Evolutionary conservation across 2,329 filamentous ascomycete genomes (phyloP).

Genomic region (Aspergillus novoparasiticus): DNA sequence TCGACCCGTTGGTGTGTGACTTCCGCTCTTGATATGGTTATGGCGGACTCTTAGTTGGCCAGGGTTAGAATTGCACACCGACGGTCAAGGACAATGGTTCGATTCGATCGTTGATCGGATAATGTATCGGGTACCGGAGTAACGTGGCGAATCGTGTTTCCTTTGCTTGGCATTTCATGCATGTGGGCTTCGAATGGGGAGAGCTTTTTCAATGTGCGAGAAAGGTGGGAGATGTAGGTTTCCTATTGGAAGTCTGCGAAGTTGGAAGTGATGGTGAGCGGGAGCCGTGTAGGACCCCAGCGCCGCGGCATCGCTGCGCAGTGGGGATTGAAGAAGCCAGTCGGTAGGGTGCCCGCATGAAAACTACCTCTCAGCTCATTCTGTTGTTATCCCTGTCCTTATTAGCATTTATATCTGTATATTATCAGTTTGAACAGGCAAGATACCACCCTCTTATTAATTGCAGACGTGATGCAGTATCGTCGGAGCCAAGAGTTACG

Average conservation of each 20-base stretch:
- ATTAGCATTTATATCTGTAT: conserved; percentile 9
- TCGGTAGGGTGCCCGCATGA: neutral
- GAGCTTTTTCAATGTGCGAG: neutral
- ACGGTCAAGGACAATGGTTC: neutral
- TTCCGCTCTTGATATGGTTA: neutral
- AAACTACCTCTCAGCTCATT: neutral
- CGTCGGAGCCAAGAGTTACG: neutral
- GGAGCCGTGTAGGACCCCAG: neutral
- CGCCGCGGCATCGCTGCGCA: neutral
- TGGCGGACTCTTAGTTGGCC: neutral
- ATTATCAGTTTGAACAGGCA: conserved; percentile 8
- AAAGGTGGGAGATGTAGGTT: neutral
- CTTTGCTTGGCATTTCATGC: neutral
- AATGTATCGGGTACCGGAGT: conserved; percentile 1
- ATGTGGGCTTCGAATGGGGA: neutral
- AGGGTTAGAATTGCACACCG: neutral
- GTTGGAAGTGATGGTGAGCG: neutral
- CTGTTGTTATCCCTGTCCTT: neutral
- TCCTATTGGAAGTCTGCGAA: neutral
- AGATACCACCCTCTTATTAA: conserved; percentile 11
- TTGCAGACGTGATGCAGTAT: neutral
- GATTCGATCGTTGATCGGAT: neutral
- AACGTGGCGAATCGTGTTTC: neutral
- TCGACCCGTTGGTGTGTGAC: neutral
- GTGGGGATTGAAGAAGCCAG: neutral